Base-by-base conservation (phyloP, 352 stramenopile genomes). In the Blastocystis sp. region DNA sequence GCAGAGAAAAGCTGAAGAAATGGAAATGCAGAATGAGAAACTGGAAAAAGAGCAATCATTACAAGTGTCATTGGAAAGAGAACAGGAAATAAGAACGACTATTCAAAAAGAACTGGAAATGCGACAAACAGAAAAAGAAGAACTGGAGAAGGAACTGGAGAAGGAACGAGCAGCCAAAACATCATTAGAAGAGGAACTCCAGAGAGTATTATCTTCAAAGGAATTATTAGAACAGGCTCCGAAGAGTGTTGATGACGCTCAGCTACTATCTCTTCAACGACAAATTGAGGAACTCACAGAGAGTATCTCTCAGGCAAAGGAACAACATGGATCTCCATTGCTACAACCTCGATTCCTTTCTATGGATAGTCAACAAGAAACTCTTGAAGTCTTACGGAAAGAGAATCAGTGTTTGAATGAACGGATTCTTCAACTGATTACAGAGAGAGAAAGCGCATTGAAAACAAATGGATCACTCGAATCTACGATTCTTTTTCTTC, bases 351-450 rank as follows among this genome's bases (percentile, higher is more conserved):
- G 39, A 9, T 46, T 46, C 9, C 39, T 46, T 46, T 46, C 39
- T 2, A 46, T 46, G 39, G 39, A 46, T 9, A 46, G 3, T 9
- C 39, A 9, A 46, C 39, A 46, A 46, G 39, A 46, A 46, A 46
- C 39, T 9, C 2, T 46, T 2, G 39, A 46, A 46, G 39, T 46
- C 2, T 9, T 46, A 46, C 2, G 39, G 39, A 46, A 46, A 46
- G 39, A 46, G 39, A 83, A 83, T 46, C 19, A 83, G n/a, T 35
- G 52, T 1, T 49, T 83, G 21, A 61, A 66, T 43, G 58, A 63
- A 11, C 71, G 71, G 27, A 37, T 83, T 21, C 42, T 83, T 16
- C 24, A 66, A 19, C 54, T 83, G 19, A 83, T 83, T 37, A 29
- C 51, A 5, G 27, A 14, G 6, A 43, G 71, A 7, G 71, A 83